Evolutionary conservation across 371 early-diverging fungal species (phyloP).

Genomic region (Apophysomyces sp.): DNA sequence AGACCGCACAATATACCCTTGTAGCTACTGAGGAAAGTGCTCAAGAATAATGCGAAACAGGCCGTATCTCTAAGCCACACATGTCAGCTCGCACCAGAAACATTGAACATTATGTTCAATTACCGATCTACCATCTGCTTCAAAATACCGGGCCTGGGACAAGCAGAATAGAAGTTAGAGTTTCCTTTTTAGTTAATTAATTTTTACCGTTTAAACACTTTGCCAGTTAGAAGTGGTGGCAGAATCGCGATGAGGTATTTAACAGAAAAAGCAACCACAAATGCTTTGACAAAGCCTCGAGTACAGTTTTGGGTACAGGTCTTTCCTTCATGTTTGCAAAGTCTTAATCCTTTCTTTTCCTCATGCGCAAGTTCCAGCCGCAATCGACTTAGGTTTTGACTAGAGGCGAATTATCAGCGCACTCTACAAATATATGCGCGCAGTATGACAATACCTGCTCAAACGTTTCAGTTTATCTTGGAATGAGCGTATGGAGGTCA

Average conservation of each 20-base stretch:
- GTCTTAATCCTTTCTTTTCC: conserved; percentile 17
- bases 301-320: conserved; percentile 74
- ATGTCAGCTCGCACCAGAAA: too few relatives aligned
- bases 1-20: conserved; percentile 75
- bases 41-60: conserved; percentile 80
- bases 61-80: conserved; percentile 78
- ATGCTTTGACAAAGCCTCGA: conserved; percentile 75
- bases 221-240: conserved; percentile 67
- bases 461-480: conserved; percentile 68
- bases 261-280: conserved; percentile 66
- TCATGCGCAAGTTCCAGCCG: conserved; percentile 39
- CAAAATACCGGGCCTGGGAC: conserved; percentile 51
- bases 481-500: conserved; percentile 66
- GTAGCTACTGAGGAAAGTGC: conserved; percentile 76
- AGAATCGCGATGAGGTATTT: conserved; percentile 77
- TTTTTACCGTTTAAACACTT: conserved; percentile 59
- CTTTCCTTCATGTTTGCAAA: conserved; percentile 76
- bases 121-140: conserved; percentile 59
- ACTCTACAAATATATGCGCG: not conserved
- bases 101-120: not conserved
- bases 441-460: conserved; percentile 47
- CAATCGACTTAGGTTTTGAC: conserved; percentile 61
- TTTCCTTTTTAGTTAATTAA: not conserved
- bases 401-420: conserved; percentile 8
- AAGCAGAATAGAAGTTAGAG: not conserved